A percentile compares a stretch with the other conserved stretches of the same genome.
phyloP scores from a whole-genome alignment of 1,139 yeast genomes.

The Suhomyces kunorum region DNA sequence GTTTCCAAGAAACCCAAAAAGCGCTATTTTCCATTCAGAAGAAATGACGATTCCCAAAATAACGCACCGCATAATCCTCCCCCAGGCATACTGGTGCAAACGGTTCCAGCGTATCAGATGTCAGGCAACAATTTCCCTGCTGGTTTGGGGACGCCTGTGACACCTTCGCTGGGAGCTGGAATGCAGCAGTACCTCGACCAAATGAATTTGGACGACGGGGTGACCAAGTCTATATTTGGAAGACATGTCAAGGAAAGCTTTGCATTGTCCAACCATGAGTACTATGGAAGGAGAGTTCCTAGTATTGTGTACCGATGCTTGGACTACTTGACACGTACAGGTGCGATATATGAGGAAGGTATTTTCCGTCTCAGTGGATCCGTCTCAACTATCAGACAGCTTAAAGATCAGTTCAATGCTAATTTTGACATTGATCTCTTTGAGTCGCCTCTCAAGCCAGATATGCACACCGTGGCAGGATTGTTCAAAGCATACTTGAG shows the following conservation, averaged over 20 bases:
- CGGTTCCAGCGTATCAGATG: not conserved
- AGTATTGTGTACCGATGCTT: constrained; percentile 77
- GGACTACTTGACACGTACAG: constrained; percentile 62
- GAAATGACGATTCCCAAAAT: constrained; percentile 19
- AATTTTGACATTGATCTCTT: constrained; percentile 70
- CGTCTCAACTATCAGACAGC: constrained; percentile 69
- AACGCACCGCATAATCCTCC: not conserved
- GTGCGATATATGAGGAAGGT: constrained; percentile 86
- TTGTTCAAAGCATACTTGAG: constrained; percentile 72
- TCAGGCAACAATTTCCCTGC: not conserved
- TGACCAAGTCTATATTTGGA: constrained; percentile 59
- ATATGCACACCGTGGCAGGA: constrained; percentile 79
- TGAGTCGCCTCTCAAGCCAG: constrained; percentile 45
- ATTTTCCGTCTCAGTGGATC: constrained; percentile 90
- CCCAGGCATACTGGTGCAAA: not conserved
- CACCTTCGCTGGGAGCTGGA: constrained; percentile 8
- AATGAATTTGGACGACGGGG: constrained; percentile 40
- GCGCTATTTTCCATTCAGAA: constrained; percentile 61
- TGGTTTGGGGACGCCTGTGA: constrained; percentile 5
- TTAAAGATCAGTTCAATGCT: constrained; percentile 68
- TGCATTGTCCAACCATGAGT: constrained; percentile 48
- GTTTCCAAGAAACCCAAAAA: constrained; percentile 45
- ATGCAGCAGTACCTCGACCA: constrained; percentile 43
- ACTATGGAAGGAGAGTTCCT: constrained; percentile 59
- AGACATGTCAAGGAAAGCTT: constrained; percentile 57